Evolutionary conservation across 2,329 filamentous ascomycete genomes (phyloP), one percentile per base, ranked within the genome.

Genomic region (Trichoderma atrobrunneum): DNA sequence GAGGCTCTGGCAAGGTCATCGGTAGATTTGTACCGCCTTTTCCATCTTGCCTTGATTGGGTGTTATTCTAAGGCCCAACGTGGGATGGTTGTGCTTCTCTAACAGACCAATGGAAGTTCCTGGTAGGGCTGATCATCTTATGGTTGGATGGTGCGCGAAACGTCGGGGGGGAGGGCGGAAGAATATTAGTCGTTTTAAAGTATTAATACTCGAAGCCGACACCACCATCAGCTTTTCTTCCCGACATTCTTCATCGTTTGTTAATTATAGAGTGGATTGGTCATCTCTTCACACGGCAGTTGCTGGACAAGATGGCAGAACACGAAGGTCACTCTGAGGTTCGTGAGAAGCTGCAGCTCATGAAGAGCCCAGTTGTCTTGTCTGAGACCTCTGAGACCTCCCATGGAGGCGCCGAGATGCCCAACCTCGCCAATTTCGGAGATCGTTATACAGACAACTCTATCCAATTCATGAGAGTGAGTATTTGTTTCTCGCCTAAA

Each of bases 301-400:
- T 34, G 57, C 26, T 32, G 21, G 12, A 8, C 56, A 69, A 69
- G n/a, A 69, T 69, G 66, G n/a, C 36, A n/a, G 66, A 51, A n/a
- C 60, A 48, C 21, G 56, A 69, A 32, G 51, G 66, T 21, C 66
- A 51, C n/a, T 18, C 16, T n/a, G 66, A 70, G 57, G 18, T 48
- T 59, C 73, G 69, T 18, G 75, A 77, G 67, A 80, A 79, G 73
- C 78, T 81, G 10, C 76, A 76, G 61, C 74, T 81, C 28, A 73
- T 81, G 73, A 80, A 79, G 71, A 81, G 78, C 70, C 80, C 80
- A 5, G 71, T 81, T 10, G 64, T 77, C 2, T 68, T 12, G 21
- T 24, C 68, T 21, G 48, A 18, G 39, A 3, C 39, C 30, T 48
- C 43, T 24, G 39, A 72, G 30, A 16, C 14, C 34, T 36, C 34